These are phyloP conservation scores for Citropsis articulata DNA, from an alignment of 345 rosid species.

Conservation along the genomic window DNA sequence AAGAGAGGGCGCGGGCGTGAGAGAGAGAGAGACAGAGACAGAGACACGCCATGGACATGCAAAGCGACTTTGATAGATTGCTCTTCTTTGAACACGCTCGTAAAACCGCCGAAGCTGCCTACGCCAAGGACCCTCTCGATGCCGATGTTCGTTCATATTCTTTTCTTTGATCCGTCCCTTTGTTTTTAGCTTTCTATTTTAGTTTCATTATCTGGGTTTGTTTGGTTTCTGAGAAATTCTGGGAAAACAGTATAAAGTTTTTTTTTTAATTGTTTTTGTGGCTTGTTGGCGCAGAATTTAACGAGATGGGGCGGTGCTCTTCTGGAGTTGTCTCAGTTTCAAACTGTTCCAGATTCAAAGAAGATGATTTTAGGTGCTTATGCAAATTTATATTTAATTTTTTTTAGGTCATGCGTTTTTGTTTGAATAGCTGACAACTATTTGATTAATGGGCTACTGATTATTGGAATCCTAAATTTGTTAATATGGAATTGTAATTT, in stretches of 20 bases:
- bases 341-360: constrained; percentile 55
- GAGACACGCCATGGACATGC: constrained; percentile 53
- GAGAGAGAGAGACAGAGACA: neutral
- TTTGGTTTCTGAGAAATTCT: constrained; percentile 10
- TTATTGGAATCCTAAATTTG: neutral
- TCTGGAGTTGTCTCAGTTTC: constrained; percentile 89
- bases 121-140: constrained; percentile 68
- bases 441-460: neutral
- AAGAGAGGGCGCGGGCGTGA: neutral
- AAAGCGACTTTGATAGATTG: constrained; percentile 62
- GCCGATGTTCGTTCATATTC: constrained; percentile 50
- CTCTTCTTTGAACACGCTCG: constrained; percentile 84
- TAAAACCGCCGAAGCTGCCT: constrained; percentile 55
- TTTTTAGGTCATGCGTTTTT: neutral
- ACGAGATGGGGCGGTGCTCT: constrained; percentile 86
- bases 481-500: neutral
- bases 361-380: constrained; percentile 68
- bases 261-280: neutral
- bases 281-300: constrained; percentile 48
- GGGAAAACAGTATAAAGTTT: neutral
- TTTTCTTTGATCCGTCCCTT: neutral
- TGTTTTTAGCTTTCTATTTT: neutral
- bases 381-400: neutral
- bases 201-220: neutral
- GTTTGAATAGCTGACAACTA: neutral